Evolutionary conservation across 2,329 filamentous ascomycete species (phyloP).

Genomic region (Diaporthe aspalathi): DNA sequence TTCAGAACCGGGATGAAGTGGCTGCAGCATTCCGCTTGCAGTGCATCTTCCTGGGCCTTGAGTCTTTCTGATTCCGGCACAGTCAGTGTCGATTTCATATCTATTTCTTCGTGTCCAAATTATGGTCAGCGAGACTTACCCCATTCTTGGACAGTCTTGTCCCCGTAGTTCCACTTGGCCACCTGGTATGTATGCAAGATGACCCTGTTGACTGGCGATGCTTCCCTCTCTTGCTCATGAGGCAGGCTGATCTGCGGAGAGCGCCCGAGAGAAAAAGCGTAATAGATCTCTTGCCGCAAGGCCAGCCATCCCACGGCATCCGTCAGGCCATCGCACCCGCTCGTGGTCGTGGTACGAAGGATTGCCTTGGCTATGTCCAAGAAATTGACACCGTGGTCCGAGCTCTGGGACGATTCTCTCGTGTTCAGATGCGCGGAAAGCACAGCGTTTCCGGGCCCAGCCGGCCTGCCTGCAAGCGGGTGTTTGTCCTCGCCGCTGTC

Average conservation of each 20-base stretch:
- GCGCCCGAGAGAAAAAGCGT: background rate
- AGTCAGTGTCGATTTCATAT: background rate
- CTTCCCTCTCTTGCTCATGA: background rate
- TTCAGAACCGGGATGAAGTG: background rate
- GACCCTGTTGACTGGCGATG: background rate
- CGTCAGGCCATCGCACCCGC: background rate
- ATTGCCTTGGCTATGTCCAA: conserved; percentile 11
- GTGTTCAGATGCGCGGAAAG: background rate
- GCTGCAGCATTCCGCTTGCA: conserved; percentile 5
- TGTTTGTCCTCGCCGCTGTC: background rate
- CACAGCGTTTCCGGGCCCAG: background rate
- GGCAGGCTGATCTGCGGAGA: conserved; percentile 8
- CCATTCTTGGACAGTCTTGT: conserved; percentile 16
- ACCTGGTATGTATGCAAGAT: conserved; percentile 18
- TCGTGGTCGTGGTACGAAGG: conserved; percentile 13
- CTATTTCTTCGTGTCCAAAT: background rate
- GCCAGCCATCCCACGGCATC: conserved; percentile 8
- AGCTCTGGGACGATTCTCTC: conserved; percentile 13
- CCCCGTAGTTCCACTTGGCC: conserved; percentile 9
- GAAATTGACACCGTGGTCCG: conserved; percentile 9
- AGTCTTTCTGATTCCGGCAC: background rate
- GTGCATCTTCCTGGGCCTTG: background rate
- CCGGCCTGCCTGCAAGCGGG: background rate
- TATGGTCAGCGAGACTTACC: background rate
- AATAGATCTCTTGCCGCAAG: background rate